Conservation (phyloP, 73 alveolate genomes). For the Durusdinium trenchii region DNA sequence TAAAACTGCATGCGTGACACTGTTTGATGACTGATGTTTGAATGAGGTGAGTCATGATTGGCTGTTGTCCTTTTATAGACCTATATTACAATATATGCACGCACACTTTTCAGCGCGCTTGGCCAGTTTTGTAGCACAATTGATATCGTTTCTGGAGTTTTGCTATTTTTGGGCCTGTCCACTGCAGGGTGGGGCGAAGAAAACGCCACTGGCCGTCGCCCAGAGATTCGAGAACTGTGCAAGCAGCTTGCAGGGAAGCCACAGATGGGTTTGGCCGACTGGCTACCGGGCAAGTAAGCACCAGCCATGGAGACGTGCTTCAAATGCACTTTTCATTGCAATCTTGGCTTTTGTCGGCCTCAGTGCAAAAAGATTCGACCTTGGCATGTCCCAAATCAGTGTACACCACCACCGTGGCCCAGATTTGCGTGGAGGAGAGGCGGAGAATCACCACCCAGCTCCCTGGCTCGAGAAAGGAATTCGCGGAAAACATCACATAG, state of each 20-base stretch:
- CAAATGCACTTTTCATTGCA: no score
- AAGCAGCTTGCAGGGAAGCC: conserved; percentile 17
- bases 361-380: background rate
- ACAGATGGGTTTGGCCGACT: background rate
- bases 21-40: no score
- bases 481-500: background rate
- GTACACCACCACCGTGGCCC: no score
- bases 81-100: no score
- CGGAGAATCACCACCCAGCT: background rate
- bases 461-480: background rate
- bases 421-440: conserved; percentile 59
- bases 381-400: background rate
- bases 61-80: no score
- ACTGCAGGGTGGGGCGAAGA: background rate
- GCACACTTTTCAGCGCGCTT: no score
- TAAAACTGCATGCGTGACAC: background rate
- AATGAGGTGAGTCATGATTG: no score
- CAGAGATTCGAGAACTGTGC: conserved; percentile 22
- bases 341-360: background rate
- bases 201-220: conserved; percentile 28
- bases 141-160: no score
- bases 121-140: no score
- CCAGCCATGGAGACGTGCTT: background rate
- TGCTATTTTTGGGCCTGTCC: no score
- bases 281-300: background rate